A percentile compares a stretch with the other conserved stretches of the same genome.
phyloP scores from a whole-genome alignment of 1,284 basidiomycete genomes.

The Schizophyllum commune region DNA sequence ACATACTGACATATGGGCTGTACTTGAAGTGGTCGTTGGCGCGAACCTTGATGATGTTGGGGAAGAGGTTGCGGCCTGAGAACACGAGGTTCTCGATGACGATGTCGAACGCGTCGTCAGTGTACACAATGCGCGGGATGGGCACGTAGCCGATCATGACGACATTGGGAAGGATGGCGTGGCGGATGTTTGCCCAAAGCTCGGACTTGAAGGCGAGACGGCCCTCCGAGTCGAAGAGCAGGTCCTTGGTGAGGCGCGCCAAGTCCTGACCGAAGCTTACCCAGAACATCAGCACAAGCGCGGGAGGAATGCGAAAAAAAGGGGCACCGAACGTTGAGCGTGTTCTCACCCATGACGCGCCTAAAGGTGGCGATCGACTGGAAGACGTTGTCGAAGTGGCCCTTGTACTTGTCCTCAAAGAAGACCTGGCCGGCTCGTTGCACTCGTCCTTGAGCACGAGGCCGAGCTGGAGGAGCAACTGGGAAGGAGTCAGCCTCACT shows the following conservation, averaged over 20 bases:
- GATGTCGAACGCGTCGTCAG: conserved; percentile 74
- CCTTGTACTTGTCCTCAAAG: conserved; percentile 80
- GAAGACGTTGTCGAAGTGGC: conserved; percentile 60
- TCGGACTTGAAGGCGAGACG: conserved; percentile 83
- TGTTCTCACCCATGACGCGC: conserved; percentile 78
- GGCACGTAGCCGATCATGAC: conserved; percentile 84
- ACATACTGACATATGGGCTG: conserved; percentile 49
- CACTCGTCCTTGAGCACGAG: conserved; percentile 81
- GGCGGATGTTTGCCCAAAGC: conserved; percentile 82
- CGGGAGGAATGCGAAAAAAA: background rate
- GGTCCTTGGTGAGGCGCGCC: conserved; percentile 74
- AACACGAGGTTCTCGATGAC: conserved; percentile 92
- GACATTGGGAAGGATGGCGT: conserved; percentile 75
- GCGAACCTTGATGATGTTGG: conserved; percentile 75
- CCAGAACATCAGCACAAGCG: no score
- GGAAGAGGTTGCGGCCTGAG: conserved; percentile 80
- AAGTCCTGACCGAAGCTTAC: conserved; percentile 48
- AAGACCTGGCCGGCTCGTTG: conserved; percentile 59
- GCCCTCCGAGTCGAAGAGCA: conserved; percentile 84
- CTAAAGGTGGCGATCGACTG: conserved; percentile 47
- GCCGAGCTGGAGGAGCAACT: conserved; percentile 79
- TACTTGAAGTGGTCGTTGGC: conserved; percentile 82
- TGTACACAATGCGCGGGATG: conserved; percentile 88
- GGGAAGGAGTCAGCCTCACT: no score
- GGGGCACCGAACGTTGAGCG: conserved; percentile 43